A percentile compares a stretch with the other conserved stretches of the same genome.
Evolutionary conservation across 2,329 filamentous ascomycete species (phyloP).

Genomic region (Pestalotiopsis sp.): DNA sequence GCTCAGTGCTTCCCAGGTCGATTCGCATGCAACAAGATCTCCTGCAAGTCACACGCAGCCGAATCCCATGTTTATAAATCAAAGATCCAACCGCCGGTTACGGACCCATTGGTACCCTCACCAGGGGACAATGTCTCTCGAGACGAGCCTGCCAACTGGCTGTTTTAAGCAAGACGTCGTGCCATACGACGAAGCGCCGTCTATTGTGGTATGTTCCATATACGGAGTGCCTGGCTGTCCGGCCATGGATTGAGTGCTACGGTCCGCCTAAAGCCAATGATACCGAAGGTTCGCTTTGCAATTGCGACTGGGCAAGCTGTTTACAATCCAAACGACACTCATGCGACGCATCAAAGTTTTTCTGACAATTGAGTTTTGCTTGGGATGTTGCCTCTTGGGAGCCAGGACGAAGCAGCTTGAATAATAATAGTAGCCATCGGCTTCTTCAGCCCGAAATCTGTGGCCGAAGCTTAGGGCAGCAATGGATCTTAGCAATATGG

Average conservation of each 20-base stretch:
- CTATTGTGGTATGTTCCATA: neutral
- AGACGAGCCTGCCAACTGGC: neutral
- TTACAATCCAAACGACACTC: neutral
- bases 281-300: neutral
- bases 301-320: neutral
- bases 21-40: slow-evolving; percentile 1
- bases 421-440: neutral
- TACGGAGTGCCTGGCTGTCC: neutral
- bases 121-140: neutral
- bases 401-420: neutral
- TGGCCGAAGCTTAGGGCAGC: slow-evolving; percentile 6
- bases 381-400: neutral
- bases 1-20: neutral
- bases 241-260: neutral
- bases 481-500: slow-evolving; percentile 9
- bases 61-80: slow-evolving; percentile 4
- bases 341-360: neutral
- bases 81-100: slow-evolving; percentile 1
- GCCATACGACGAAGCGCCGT: neutral
- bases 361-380: neutral
- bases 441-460: neutral
- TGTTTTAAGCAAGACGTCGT: neutral
- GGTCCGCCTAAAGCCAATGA: neutral
- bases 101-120: neutral
- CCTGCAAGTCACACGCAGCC: slow-evolving; percentile 8